A percentile compares a stretch with the other conserved stretches of the same genome.
Evolutionary conservation across 768 basidiomycete genomes (phyloP).

Genomic region (Tricholoma bakamatsutake): DNA sequence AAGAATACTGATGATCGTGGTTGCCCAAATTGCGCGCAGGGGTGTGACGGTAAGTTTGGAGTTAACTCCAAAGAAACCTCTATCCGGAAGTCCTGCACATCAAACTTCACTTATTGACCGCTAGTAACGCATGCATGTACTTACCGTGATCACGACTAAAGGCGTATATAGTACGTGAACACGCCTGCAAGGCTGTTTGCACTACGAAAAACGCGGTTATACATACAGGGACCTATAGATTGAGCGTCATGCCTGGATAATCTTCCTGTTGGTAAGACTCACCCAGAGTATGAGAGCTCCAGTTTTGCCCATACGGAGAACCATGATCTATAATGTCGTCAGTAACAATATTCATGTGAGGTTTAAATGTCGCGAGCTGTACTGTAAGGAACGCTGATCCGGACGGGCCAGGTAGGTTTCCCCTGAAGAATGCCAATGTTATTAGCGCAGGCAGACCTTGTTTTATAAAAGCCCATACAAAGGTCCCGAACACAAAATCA

Average conservation of each 20-base stretch:
- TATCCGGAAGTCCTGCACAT: slow-evolving; percentile 58
- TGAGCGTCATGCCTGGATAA: background rate
- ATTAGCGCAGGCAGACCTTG: background rate
- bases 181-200: slow-evolving; percentile 77
- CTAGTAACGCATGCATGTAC: slow-evolving; percentile 4
- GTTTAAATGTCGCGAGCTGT: background rate
- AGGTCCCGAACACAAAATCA: slow-evolving; percentile 79
- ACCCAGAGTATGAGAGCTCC: slow-evolving; percentile 80
- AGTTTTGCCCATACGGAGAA: slow-evolving; percentile 65
- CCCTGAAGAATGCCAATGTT: slow-evolving; percentile 29
- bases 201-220: slow-evolving; percentile 84
- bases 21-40: slow-evolving; percentile 70
- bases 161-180: slow-evolving; percentile 76
- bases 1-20: slow-evolving; percentile 59
- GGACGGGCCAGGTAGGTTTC: slow-evolving; percentile 61
- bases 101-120: slow-evolving; percentile 1
- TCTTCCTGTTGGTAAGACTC: background rate
- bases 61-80: slow-evolving; percentile 70
- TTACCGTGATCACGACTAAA: slow-evolving; percentile 76
- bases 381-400: slow-evolving; percentile 71
- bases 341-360: background rate
- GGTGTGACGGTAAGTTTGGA: slow-evolving; percentile 64
- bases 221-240: slow-evolving; percentile 62
- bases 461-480: slow-evolving; percentile 36
- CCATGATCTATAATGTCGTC: slow-evolving; percentile 54